These are phyloP conservation scores for Xylaria telfairii DNA, from an alignment of 495 filamentous ascomycete species.

Conservation along the genomic window DNA sequence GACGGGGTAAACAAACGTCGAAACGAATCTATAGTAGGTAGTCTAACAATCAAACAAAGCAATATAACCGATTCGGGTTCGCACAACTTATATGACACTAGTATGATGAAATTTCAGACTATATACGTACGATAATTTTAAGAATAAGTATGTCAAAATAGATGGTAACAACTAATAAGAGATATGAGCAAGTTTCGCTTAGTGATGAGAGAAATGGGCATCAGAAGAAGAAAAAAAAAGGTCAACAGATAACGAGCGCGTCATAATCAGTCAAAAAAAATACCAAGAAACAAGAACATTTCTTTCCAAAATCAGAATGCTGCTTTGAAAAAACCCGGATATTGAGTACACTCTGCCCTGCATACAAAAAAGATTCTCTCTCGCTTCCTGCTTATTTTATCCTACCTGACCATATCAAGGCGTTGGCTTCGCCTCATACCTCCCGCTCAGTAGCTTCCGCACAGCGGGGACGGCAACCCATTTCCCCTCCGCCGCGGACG, in stretches of 20 bases:
- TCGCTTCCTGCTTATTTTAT: not conserved
- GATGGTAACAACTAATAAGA: not conserved
- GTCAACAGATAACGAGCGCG: slow-evolving; percentile 11
- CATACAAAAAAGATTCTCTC: slow-evolving; percentile 11
- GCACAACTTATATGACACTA: not conserved
- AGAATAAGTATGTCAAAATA: not conserved
- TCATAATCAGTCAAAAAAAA: slow-evolving; percentile 1
- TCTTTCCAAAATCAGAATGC: slow-evolving; percentile 7
- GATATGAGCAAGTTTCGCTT: not conserved
- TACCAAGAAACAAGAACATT: not conserved
- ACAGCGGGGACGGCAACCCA: slow-evolving; percentile 79
- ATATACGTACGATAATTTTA: slow-evolving; percentile 1
- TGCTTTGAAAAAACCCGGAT: slow-evolving; percentile 2
- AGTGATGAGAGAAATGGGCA: not conserved
- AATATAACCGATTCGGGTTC: not conserved
- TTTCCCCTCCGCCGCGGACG: slow-evolving; percentile 48
- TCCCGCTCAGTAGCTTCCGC: slow-evolving; percentile 79
- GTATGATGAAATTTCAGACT: slow-evolving; percentile 2
- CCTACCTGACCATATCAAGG: slow-evolving; percentile 1
- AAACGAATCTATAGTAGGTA: not conserved
- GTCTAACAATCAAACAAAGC: not conserved
- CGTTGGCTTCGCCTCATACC: slow-evolving; percentile 63
- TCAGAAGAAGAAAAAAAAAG: not conserved
- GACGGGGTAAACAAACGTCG: not conserved
- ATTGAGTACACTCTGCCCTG: slow-evolving; percentile 24